Evolutionary conservation across 2,329 filamentous ascomycete species (phyloP).

Genomic region (Ilyonectria sp.): DNA sequence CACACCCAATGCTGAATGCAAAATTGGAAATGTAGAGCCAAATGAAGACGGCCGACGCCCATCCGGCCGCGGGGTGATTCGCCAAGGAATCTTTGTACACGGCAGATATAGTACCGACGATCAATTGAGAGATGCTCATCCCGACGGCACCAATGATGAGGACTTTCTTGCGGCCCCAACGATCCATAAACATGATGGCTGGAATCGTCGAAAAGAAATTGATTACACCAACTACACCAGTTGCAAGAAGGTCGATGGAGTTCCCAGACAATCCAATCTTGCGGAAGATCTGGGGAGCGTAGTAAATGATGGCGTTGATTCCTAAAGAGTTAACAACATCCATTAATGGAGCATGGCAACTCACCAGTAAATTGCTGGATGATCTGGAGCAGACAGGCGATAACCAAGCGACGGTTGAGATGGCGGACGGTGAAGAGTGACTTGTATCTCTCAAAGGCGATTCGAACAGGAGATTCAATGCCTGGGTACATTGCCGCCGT

Average conservation of each 20-base stretch:
- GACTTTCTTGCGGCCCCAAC: conserved; percentile 31
- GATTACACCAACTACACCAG: conserved; percentile 40
- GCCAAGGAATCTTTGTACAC: conserved; percentile 28
- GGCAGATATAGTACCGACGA: conserved; percentile 32
- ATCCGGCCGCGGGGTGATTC: conserved; percentile 30
- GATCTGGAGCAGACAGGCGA: conserved; percentile 23
- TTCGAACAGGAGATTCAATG: neutral
- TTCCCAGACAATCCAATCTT: conserved; percentile 61
- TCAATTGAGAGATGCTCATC: conserved; percentile 30
- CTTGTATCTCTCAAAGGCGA: conserved; percentile 26
- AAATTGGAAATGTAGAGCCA: conserved; percentile 31
- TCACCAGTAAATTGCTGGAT: conserved; percentile 28
- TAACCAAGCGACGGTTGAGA: conserved; percentile 20
- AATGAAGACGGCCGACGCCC: conserved; percentile 31
- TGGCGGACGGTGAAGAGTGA: conserved; percentile 25
- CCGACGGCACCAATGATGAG: conserved; percentile 30
- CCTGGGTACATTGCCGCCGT: conserved; percentile 29
- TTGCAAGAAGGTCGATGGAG: conserved; percentile 37
- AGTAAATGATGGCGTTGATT: conserved; percentile 65
- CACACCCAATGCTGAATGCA: conserved; percentile 26
- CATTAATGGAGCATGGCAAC: rapidly evolving
- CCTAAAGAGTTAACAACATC: conserved; percentile 9
- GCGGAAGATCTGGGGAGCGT: conserved; percentile 69
- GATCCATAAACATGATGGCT: conserved; percentile 35
- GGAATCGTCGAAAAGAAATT: conserved; percentile 38